A percentile compares a stretch with the other conserved stretches of the same genome.
phyloP scores from a whole-genome alignment of 2,329 filamentous ascomycete genomes.

The Dothidotthia symphoricarpi region DNA sequence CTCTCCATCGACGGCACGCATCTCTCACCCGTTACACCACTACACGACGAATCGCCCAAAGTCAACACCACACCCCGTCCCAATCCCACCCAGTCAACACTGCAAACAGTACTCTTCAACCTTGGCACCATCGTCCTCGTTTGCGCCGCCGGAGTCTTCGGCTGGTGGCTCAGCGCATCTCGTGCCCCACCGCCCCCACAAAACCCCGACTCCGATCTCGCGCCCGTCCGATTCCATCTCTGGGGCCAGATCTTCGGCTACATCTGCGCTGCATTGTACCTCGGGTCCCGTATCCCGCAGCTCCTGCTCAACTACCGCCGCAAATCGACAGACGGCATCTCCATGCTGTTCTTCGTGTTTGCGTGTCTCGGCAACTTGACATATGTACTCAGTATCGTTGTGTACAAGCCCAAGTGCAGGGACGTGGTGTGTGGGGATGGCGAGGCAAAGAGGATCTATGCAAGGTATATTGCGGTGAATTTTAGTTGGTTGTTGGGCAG shows the following conservation, averaged over 20 bases:
- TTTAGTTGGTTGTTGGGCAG: constrained; percentile 88
- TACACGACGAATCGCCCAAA: constrained; percentile 50
- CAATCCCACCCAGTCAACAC: constrained; percentile 39
- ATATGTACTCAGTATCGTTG: constrained; percentile 87
- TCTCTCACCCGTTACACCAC: constrained; percentile 78
- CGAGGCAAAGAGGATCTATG: constrained; percentile 68
- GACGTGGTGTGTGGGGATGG: constrained; percentile 57
- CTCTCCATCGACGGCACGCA: constrained; percentile 63
- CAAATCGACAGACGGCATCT: constrained; percentile 90
- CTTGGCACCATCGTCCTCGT: constrained; percentile 74
- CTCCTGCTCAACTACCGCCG: constrained; percentile 87
- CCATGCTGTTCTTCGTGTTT: constrained; percentile 93
- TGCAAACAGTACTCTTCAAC: constrained; percentile 70
- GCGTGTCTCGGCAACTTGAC: constrained; percentile 94
- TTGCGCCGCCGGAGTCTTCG: constrained; percentile 75
- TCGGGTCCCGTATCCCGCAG: constrained; percentile 86
- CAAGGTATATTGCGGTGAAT: constrained; percentile 82
- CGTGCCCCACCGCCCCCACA: constrained; percentile 26
- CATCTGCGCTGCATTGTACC: constrained; percentile 83
- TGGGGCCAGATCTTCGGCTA: constrained; percentile 92
- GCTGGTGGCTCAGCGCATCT: constrained; percentile 70
- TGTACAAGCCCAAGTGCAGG: constrained; percentile 73
- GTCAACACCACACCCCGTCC: constrained; percentile 43
- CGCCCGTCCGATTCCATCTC: constrained; percentile 58
- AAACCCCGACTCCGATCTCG: constrained; percentile 48